A percentile compares a stretch with the other conserved stretches of the same genome.
These are phyloP conservation scores for Saccharomycopsis javanensis DNA, from an alignment of 805 yeast species.

Conservation along the genomic window DNA sequence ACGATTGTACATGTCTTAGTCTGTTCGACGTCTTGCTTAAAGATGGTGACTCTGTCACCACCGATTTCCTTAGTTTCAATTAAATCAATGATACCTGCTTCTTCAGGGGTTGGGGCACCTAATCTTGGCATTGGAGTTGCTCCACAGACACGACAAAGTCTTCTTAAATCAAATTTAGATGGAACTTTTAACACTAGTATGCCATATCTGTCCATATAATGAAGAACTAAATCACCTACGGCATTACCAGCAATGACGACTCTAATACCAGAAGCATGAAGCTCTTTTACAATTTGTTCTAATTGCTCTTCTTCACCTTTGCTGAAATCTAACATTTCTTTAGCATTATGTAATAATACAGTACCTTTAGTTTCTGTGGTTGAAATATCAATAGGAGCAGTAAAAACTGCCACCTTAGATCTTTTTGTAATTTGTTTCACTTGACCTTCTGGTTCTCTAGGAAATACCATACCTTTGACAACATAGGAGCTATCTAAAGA, in stretches of 20 bases:
- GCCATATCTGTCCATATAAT: constrained; percentile 79
- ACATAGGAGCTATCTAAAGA: constrained; percentile 66
- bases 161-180: constrained; percentile 87
- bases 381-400: constrained; percentile 90
- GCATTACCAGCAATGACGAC: constrained; percentile 94
- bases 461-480: constrained; percentile 95
- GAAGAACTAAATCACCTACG: constrained; percentile 87
- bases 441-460: constrained; percentile 93
- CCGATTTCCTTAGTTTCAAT: constrained; percentile 93
- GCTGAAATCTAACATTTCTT: constrained; percentile 93
- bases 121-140: constrained; percentile 92
- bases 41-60: constrained; percentile 92
- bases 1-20: constrained; percentile 89
- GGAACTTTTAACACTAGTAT: constrained; percentile 83
- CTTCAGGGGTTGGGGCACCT: constrained; percentile 93
- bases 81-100: constrained; percentile 77
- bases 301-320: constrained; percentile 94
- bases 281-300: constrained; percentile 74
- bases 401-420: constrained; percentile 84
- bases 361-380: constrained; percentile 99
- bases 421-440: constrained; percentile 50
- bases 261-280: constrained; percentile 72
- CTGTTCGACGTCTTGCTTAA: constrained; percentile 59
- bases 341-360: constrained; percentile 87
- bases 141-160: constrained; percentile 93